Evolutionary conservation across 2,329 filamentous ascomycete genomes (phyloP).

Genomic region (Fusarium mangiferae): DNA sequence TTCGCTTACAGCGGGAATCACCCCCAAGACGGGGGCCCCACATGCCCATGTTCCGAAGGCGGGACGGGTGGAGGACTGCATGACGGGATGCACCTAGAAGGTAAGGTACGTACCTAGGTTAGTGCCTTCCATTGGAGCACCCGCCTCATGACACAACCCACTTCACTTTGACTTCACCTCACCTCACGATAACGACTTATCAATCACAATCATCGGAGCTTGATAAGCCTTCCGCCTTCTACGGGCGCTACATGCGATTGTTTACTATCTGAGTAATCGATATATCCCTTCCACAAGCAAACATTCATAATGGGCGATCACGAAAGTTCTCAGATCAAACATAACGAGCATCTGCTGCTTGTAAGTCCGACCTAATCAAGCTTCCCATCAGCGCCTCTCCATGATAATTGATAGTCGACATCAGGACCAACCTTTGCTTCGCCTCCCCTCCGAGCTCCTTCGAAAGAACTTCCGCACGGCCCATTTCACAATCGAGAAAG

Average conservation of each 20-base stretch:
- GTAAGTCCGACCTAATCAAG: constrained; percentile 53
- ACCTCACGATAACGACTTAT: constrained; percentile 40
- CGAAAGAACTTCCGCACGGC: constrained; percentile 93
- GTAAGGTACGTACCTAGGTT: too few relatives aligned
- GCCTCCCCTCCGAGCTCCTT: constrained; percentile 90
- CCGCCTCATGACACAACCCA: constrained; percentile 24
- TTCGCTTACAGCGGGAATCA: constrained; percentile 23
- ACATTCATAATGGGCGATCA: constrained; percentile 65
- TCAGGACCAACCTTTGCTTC: constrained; percentile 92
- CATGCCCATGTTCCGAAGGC: constrained; percentile 19
- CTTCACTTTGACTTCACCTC: constrained; percentile 18
- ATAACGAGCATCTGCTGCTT: constrained; percentile 79
- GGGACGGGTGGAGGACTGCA: background rate
- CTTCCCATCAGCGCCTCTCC: constrained; percentile 3
- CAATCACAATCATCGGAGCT: constrained; percentile 17
- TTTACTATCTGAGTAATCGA: background rate
- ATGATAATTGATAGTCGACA: constrained; percentile 48
- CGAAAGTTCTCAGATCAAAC: constrained; percentile 75
- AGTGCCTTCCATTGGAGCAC: background rate
- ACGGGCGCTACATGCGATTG: background rate
- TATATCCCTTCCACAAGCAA: background rate
- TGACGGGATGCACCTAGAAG: too few relatives aligned
- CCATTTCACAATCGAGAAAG: constrained; percentile 79
- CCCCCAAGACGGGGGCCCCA: constrained; percentile 16
- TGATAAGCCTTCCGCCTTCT: background rate